A percentile compares a stretch with the other conserved stretches of the same genome.
Evolutionary conservation across 78 protist species (phyloP).

Genomic region (Speleostelium caveatum): DNA sequence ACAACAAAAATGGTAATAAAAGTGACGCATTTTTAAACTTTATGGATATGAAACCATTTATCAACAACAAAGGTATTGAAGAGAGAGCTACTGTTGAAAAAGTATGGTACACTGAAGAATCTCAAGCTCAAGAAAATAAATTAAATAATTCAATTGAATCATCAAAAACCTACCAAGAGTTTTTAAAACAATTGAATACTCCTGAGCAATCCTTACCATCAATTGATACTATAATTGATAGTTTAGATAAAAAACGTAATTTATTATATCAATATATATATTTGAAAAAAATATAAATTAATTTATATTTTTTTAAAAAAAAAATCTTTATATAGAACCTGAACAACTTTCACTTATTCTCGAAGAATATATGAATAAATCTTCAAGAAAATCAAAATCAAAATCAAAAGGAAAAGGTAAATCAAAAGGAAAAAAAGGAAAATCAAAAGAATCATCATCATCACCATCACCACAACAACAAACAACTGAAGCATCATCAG

Average conservation of each 20-base stretch:
- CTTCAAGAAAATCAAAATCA: background rate
- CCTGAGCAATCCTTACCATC: constrained; percentile 17
- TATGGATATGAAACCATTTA: constrained; percentile 63
- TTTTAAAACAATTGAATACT: constrained; percentile 41
- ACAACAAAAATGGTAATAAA: background rate
- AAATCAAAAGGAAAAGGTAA: background rate
- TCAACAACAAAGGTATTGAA: constrained; percentile 55
- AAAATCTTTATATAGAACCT: too few species aligned
- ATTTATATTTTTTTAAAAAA: too few species aligned
- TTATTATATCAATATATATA: too few species aligned
- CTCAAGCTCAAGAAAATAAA: background rate
- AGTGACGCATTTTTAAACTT: constrained; percentile 51
- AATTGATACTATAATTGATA: background rate
- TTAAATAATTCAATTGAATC: constrained; percentile 25
- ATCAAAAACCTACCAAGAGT: constrained; percentile 23
- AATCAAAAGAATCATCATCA: background rate
- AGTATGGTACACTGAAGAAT: background rate
- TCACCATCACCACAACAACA: background rate
- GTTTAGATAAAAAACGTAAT: background rate
- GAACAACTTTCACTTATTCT: background rate
- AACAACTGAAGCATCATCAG: background rate
- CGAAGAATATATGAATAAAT: background rate
- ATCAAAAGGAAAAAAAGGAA: background rate
- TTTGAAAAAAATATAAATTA: too few species aligned
- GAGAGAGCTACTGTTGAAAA: constrained; percentile 34